phyloP scores from a whole-genome alignment of 768 basidiomycete species.

The Podaxis carcinomalis region DNA sequence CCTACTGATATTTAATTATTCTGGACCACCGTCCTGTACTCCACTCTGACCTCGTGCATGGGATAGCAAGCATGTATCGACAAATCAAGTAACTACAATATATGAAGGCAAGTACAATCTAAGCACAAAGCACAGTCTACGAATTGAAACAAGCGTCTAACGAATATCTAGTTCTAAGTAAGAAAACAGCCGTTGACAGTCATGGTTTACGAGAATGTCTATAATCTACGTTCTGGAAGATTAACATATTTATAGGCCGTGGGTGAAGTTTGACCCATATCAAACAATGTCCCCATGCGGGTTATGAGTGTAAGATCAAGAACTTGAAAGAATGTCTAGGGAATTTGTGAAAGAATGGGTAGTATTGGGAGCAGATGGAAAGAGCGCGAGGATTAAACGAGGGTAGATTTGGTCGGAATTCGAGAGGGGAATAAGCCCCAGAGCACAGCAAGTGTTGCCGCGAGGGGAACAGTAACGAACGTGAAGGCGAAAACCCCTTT shows the following conservation, averaged over 20 bases:
- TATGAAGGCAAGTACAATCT: background rate
- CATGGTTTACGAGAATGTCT: background rate
- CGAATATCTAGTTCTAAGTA: background rate
- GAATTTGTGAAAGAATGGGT: background rate
- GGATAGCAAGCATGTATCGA: background rate
- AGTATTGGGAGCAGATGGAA: background rate
- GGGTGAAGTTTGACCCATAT: too few species aligned
- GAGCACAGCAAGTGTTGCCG: constrained; percentile 10
- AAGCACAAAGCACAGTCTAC: background rate
- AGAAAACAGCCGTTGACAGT: background rate
- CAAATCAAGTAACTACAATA: background rate
- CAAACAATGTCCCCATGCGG: background rate
- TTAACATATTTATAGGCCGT: background rate
- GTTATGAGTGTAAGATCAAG: background rate
- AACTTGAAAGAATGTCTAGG: background rate
- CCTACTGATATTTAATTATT: background rate
- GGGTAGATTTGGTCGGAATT: background rate
- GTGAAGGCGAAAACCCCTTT: constrained; percentile 34
- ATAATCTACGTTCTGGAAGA: background rate
- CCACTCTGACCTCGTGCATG: background rate
- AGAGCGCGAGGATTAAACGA: background rate
- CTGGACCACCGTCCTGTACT: background rate
- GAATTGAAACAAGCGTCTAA: background rate
- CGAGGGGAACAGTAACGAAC: constrained; percentile 40
- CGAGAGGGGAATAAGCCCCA: constrained; percentile 8